A percentile compares a stretch with the other conserved stretches of the same genome.
Conservation (phyloP, 1,139 yeast species). For the Wickerhamomyces sp. region DNA sequence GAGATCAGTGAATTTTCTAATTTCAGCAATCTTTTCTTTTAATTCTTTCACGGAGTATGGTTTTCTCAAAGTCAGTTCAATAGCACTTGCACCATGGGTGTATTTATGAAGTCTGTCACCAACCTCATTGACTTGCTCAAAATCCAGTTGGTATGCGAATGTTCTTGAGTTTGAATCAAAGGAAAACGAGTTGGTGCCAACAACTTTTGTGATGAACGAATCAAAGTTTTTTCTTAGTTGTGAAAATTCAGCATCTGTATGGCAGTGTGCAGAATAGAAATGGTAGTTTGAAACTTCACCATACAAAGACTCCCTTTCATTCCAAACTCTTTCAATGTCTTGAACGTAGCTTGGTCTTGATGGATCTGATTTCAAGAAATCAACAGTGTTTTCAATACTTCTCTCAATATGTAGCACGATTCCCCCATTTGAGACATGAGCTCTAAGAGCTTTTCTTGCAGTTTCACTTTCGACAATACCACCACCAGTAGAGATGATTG, state of each 20-base stretch:
- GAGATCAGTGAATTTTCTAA: slow-evolving; percentile 59
- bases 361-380: slow-evolving; percentile 69
- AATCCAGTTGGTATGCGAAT: slow-evolving; percentile 62
- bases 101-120: slow-evolving; percentile 48
- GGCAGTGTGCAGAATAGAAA: slow-evolving; percentile 75
- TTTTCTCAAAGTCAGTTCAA: slow-evolving; percentile 79
- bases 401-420: slow-evolving; percentile 89
- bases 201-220: slow-evolving; percentile 54
- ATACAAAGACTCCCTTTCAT: slow-evolving; percentile 76
- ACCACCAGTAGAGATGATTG: slow-evolving; percentile 92
- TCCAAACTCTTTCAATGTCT: slow-evolving; percentile 82
- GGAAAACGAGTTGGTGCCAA: slow-evolving; percentile 45
- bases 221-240: slow-evolving; percentile 57
- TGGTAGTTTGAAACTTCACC: slow-evolving; percentile 73
- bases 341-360: slow-evolving; percentile 83
- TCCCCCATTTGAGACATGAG: slow-evolving; percentile 46
- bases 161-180: slow-evolving; percentile 58
- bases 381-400: slow-evolving; percentile 74
- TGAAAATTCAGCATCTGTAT: slow-evolving; percentile 48
- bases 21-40: slow-evolving; percentile 65
- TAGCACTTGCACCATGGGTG: slow-evolving; percentile 69
- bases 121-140: slow-evolving; percentile 48
- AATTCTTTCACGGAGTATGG: slow-evolving; percentile 50
- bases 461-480: slow-evolving; percentile 80
- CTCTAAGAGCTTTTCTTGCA: slow-evolving; percentile 60